Evolutionary conservation across 257 asterid genomes (phyloP).

Genomic region (Pogostemon cablin): DNA sequence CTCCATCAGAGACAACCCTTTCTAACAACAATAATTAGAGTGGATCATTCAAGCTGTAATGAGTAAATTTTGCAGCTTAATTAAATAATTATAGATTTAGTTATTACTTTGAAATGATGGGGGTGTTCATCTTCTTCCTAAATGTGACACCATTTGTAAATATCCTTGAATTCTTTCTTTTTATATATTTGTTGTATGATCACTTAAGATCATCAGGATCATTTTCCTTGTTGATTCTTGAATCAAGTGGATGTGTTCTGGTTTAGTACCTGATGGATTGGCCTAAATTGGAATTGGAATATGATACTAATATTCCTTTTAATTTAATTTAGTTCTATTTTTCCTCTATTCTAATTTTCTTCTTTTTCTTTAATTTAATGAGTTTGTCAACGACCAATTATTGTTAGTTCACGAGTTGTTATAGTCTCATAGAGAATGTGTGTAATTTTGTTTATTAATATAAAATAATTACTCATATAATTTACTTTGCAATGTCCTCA

Average conservation of each 20-base stretch:
- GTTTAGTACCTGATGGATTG: background rate
- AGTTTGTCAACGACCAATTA: background rate
- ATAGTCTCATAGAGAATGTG: too few relatives aligned
- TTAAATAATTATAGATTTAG: too few relatives aligned
- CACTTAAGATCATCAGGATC: too few relatives aligned
- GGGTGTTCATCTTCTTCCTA: background rate
- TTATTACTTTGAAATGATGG: too few relatives aligned
- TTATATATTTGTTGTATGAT: background rate
- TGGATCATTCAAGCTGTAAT: conserved; percentile 29
- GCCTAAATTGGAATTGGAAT: background rate
- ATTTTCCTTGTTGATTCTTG: too few relatives aligned
- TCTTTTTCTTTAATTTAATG: too few relatives aligned
- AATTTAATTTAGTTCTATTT: background rate
- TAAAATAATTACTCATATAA: too few relatives aligned
- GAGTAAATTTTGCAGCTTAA: conserved; percentile 11
- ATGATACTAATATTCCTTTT: background rate
- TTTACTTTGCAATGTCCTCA: too few relatives aligned
- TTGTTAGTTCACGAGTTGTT: background rate
- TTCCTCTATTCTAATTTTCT: background rate
- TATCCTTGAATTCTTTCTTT: background rate
- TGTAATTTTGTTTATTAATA: too few relatives aligned
- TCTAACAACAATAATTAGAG: conserved; percentile 33
- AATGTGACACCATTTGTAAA: background rate
- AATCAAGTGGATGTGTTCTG: too few relatives aligned
- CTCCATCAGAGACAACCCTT: conserved; percentile 36